Percentiles rank a stretch among this genome's conserved stretches.
Conservation (phyloP, 805 yeast genomes). For the Yarrowia alimentaria region DNA sequence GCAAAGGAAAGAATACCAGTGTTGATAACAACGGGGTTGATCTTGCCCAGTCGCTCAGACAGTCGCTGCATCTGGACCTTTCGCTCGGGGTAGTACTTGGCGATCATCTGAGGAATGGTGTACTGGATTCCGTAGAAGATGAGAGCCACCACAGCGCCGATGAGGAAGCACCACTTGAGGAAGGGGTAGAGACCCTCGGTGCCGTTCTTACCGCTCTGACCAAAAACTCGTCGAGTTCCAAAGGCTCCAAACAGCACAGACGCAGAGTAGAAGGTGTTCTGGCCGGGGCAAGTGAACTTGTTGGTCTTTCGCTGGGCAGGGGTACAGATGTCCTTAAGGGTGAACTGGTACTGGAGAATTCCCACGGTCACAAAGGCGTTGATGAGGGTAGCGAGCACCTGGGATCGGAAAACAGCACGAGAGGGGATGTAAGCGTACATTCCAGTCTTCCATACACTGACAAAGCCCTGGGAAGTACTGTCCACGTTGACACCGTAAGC, state of each 20-base stretch:
- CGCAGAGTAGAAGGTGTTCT: slow-evolving; percentile 49
- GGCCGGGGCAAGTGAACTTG: slow-evolving; percentile 42
- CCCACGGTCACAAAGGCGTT: slow-evolving; percentile 37
- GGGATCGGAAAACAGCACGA: slow-evolving; percentile 48
- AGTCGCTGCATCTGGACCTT: slow-evolving; percentile 30
- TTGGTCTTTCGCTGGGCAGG: slow-evolving; percentile 34
- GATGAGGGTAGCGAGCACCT: slow-evolving; percentile 45
- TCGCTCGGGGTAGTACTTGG: not conserved
- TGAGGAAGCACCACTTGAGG: slow-evolving; percentile 32
- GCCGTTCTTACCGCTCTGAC: not conserved
- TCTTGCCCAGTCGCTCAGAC: slow-evolving; percentile 15
- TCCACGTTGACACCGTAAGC: slow-evolving; percentile 61
- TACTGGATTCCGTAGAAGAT: not conserved
- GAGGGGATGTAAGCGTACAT: slow-evolving; percentile 63
- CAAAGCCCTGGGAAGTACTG: slow-evolving; percentile 56
- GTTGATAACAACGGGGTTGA: slow-evolving; percentile 20
- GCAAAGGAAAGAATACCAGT: not conserved
- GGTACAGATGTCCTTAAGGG: slow-evolving; percentile 37
- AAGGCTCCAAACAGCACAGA: slow-evolving; percentile 48
- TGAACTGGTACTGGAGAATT: slow-evolving; percentile 39
- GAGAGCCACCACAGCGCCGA: slow-evolving; percentile 36
- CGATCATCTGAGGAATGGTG: slow-evolving; percentile 4
- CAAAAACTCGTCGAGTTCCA: slow-evolving; percentile 50
- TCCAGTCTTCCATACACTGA: slow-evolving; percentile 57
- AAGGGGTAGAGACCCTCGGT: slow-evolving; percentile 32